Percentiles rank a stretch among this genome's conserved stretches.
These are phyloP conservation scores for Talaromyces piceae DNA, from an alignment of 2,329 filamentous ascomycete species.

Conservation along the genomic window DNA sequence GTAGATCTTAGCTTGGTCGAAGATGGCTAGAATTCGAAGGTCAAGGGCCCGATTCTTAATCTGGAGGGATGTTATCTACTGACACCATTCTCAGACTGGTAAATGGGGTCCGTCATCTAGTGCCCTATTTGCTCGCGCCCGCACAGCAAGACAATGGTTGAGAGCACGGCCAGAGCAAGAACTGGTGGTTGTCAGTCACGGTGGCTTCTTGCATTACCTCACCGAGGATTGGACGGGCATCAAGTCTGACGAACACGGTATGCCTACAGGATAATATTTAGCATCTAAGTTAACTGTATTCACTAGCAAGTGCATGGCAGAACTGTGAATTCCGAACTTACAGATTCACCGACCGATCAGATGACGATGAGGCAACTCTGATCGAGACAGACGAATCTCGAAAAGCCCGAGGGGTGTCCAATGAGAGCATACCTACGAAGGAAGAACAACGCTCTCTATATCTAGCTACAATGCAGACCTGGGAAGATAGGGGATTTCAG, in stretches of 20 bases:
- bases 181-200: conserved; percentile 14
- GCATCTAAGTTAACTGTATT: background rate
- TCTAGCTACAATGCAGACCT: conserved; percentile 11
- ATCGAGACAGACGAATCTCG: conserved; percentile 12
- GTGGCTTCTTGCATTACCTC: conserved; percentile 15
- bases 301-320: conserved; percentile 12
- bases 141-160: conserved; percentile 12
- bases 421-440: conserved; percentile 5
- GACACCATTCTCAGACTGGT: conserved; percentile 4
- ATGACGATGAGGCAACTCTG: conserved; percentile 10
- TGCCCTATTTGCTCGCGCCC: conserved; percentile 11
- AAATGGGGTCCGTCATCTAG: conserved; percentile 9
- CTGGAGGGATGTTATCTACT: background rate
- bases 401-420: conserved; percentile 6
- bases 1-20: conserved; percentile 9
- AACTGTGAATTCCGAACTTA: conserved; percentile 13
- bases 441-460: conserved; percentile 9
- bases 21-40: conserved; percentile 10
- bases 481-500: conserved; percentile 12
- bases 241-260: conserved; percentile 12
- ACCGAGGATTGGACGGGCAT: conserved; percentile 15
- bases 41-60: background rate
- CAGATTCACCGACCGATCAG: conserved; percentile 2
- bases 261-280: background rate
- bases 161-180: conserved; percentile 12